Percentiles rank a stretch among this genome's conserved stretches.
Conservation (phyloP, 1,139 yeast species). For the Pneumocystis murina region DNA sequence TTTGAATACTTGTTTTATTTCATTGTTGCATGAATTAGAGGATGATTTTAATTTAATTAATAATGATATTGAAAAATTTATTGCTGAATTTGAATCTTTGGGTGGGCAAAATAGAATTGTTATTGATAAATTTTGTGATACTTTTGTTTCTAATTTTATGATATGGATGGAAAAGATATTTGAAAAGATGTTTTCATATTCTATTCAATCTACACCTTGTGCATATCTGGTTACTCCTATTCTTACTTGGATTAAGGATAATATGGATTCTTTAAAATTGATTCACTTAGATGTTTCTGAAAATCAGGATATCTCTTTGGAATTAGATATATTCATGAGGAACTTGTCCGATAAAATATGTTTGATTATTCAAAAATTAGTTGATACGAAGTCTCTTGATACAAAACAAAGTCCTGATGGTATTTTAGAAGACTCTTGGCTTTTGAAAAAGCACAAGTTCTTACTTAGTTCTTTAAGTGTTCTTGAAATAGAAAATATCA, state of each 20-base stretch:
- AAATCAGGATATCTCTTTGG: not conserved
- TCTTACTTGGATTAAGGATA: not conserved
- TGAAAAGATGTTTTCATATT: not conserved
- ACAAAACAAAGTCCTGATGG: not conserved
- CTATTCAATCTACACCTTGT: not conserved
- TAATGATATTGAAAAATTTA: not conserved
- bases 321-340: not conserved
- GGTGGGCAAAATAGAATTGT: not conserved
- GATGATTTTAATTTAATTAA: not conserved
- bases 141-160: not conserved
- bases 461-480: not conserved
- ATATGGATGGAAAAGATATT: not conserved
- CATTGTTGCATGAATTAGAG: not conserved
- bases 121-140: not conserved
- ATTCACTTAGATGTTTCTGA: not conserved
- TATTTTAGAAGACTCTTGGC: not conserved
- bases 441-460: not conserved
- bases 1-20: not conserved
- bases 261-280: not conserved
- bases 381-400: not conserved
- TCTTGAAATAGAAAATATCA: not conserved
- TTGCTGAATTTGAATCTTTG: not conserved
- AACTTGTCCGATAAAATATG: not conserved
- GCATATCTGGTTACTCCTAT: not conserved
- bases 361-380: not conserved